A percentile compares a stretch with the other conserved stretches of the same genome.
These are phyloP conservation scores for Leishmania major DNA, from an alignment of 208 protist species.

Conservation along the genomic window DNA sequence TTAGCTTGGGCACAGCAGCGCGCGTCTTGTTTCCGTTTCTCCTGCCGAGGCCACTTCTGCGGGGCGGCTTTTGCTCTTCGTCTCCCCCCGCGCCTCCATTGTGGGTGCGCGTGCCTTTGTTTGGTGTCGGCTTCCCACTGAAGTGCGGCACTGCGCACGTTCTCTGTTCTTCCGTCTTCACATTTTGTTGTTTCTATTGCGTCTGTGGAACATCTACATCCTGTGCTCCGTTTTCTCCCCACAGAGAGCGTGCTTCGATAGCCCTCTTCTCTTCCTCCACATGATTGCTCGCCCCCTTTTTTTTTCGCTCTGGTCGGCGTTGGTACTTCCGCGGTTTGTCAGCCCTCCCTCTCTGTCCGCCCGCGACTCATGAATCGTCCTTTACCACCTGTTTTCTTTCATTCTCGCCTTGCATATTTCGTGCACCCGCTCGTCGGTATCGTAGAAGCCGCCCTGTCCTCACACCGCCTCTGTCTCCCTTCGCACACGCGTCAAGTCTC, in stretches of 20 bases:
- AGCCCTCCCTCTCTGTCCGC: neutral
- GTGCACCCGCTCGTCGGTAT: neutral
- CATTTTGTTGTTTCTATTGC: neutral
- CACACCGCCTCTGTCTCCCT: neutral
- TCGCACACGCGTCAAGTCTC: neutral
- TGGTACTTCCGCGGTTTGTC: neutral
- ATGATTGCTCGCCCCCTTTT: neutral
- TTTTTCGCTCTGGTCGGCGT: neutral
- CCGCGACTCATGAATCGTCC: neutral
- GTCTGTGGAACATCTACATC: neutral
- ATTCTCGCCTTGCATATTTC: neutral
- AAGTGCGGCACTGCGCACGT: neutral
- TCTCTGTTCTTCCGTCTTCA: conserved; percentile 12
- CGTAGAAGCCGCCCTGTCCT: neutral
- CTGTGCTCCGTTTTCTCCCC: neutral
- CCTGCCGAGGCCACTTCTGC: no score
- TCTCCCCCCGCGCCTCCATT: neutral
- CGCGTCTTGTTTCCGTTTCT: neutral
- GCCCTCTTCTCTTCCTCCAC: neutral
- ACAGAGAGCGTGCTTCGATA: neutral
- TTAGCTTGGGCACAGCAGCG: neutral
- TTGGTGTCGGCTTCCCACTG: conserved; percentile 2
- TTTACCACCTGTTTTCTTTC: neutral
- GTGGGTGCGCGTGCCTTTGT: neutral
- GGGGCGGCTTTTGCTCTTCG: neutral